Percentiles rank a stretch among this genome's conserved stretches.
These are phyloP conservation scores for Nephelium lappaceum DNA, from an alignment of 345 rosid species.

Conservation along the genomic window DNA sequence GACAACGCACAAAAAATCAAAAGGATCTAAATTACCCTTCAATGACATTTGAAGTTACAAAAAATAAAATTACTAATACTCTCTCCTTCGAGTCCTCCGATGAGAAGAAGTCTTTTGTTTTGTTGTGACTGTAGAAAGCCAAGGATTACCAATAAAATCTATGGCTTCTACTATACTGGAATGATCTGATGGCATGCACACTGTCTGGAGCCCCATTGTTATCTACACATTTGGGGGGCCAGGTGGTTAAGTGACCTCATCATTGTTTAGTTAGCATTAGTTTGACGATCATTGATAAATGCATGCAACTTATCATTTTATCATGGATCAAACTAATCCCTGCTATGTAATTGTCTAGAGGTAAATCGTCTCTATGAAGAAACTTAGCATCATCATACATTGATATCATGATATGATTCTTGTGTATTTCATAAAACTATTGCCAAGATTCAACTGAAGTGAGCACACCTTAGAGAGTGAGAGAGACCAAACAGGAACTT, in stretches of 20 bases:
- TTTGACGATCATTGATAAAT: too few relatives aligned
- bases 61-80: not conserved
- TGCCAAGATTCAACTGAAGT: not conserved
- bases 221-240: not conserved
- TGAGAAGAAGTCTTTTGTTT: constrained; percentile 25
- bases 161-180: constrained; percentile 6
- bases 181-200: constrained; percentile 27
- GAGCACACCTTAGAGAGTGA: not conserved
- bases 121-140: constrained; percentile 11
- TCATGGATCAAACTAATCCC: too few relatives aligned
- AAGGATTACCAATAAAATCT: not conserved
- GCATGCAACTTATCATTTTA: too few relatives aligned
- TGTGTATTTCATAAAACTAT: not conserved
- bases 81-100: constrained; percentile 20
- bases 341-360: too few relatives aligned
- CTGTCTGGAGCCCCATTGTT: constrained; percentile 28
- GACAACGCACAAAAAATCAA: not conserved
- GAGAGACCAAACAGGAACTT: not conserved
- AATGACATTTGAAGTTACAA: not conserved
- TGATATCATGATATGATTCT: too few relatives aligned
- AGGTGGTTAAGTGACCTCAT: not conserved
- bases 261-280: not conserved
- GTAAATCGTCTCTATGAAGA: too few relatives aligned
- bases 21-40: constrained; percentile 30
- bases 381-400: too few relatives aligned